Evolutionary conservation across 192 early-diverging fungal species (phyloP).

Genomic region (Backusella circina): DNA sequence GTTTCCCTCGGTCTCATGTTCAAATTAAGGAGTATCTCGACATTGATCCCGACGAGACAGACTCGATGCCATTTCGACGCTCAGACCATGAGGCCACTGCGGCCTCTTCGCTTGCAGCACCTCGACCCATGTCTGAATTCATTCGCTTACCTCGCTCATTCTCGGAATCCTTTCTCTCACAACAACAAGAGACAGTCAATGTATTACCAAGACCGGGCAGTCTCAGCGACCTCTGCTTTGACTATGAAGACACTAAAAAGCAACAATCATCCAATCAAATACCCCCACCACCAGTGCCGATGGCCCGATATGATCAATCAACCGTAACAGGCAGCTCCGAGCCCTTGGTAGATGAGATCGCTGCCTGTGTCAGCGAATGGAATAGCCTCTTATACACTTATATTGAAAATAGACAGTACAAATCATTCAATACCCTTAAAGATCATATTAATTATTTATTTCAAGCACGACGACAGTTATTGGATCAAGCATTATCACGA

Average conservation of each 20-base stretch:
- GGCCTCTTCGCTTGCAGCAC: background rate
- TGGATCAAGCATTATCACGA: constrained; percentile 54
- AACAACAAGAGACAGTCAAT: background rate
- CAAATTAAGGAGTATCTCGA: constrained; percentile 46
- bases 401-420: constrained; percentile 51
- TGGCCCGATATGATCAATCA: constrained; percentile 43
- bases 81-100: background rate
- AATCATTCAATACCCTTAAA: constrained; percentile 45
- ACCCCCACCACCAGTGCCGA: constrained; percentile 36
- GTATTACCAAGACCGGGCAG: constrained; percentile 9
- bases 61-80: background rate
- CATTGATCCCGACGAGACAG: constrained; percentile 14
- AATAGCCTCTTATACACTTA: constrained; percentile 45
- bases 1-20: constrained; percentile 54
- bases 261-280: background rate
- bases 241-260: background rate
- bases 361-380: constrained; percentile 63
- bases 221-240: background rate
- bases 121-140: constrained; percentile 2
- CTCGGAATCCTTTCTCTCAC: constrained; percentile 10
- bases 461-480: constrained; percentile 55
- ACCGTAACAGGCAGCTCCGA: constrained; percentile 52
- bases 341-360: constrained; percentile 65
- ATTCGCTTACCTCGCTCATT: background rate
- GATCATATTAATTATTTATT: constrained; percentile 57